Base-by-base conservation (phyloP, 495 filamentous ascomycete genomes). In the Parathielavia appendiculata region DNA sequence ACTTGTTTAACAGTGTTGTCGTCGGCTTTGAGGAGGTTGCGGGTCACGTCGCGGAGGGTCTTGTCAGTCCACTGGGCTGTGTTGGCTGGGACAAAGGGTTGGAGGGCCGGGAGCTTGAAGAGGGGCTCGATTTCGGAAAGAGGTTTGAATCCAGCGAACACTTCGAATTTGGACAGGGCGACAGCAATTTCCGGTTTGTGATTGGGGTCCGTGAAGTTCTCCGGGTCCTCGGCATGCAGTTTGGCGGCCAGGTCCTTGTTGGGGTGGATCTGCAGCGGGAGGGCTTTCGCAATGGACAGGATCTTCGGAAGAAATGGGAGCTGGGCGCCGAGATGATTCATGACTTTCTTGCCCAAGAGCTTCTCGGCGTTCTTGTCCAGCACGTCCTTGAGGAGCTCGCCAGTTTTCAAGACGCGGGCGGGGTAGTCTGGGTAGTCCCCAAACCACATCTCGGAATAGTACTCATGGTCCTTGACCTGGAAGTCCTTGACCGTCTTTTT, bases 101-200 rank as follows among this genome's bases (percentile, higher is more conserved):
- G 66, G 11, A 81, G 71, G 8, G 62, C 63, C 1, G 86, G 72
- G 7, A 74, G 63, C 14, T 54, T 22, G 67, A 92, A 82, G 4
- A 91, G 75, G 2, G 72, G 63, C 40, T 81, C 62, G 43, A 93
- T 86, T 19, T 86, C 75, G 4, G 62, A 58, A 5, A 87, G 70
- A 0, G 87, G 84, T 60, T 90, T 91, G 73, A 82, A 92, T 3
- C 87, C 88, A 16, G 82, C 83, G 64, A 92, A 92, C 0, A 89
- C 83, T 68, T 92, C 87, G 65, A 92, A 92, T 17, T 83, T 80
- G n/a, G 81, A 79, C 0, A 92, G 71, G 0, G 88, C 86, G 14
- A 93, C 74, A 5, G 88, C 88, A 35, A 92, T 92, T 66, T 93
- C 89, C 1, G 89, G 88, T 69, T 92, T 92, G 71, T 91, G 86